phyloP scores from a whole-genome alignment of 305 asterid genomes.

The Solanum hybrid region DNA sequence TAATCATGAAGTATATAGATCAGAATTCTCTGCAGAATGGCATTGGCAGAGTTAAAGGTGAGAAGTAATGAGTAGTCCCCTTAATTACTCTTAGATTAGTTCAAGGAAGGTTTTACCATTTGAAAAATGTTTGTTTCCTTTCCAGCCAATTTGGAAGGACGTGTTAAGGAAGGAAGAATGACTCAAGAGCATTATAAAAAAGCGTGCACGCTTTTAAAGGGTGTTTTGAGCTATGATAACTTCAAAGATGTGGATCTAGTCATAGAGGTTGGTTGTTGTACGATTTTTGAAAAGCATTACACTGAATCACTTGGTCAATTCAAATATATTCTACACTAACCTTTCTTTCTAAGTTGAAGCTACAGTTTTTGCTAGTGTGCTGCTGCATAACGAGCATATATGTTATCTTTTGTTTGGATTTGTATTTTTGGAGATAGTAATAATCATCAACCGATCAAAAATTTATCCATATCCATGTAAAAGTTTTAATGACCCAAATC shows the following conservation, averaged over 20 bases:
- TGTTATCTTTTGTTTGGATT: background rate
- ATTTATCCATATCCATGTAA: background rate
- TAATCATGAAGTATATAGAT: conserved; percentile 79
- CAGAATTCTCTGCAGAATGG: conserved; percentile 80
- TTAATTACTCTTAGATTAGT: background rate
- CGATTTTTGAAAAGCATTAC: background rate
- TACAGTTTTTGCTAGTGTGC: background rate
- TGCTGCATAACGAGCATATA: background rate
- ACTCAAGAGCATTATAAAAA: conserved; percentile 60
- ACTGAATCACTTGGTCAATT: background rate
- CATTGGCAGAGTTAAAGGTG: conserved; percentile 73
- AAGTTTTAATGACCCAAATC: background rate
- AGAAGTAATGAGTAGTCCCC: conserved; percentile 1
- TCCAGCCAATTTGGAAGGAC: conserved; percentile 76
- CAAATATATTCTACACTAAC: background rate
- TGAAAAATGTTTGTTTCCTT: background rate
- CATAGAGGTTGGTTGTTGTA: conserved; percentile 57
- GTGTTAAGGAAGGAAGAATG: conserved; percentile 84
- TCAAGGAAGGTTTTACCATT: background rate
- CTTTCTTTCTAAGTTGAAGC: background rate
- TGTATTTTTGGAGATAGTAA: background rate
- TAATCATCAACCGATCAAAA: background rate
- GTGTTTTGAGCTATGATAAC: conserved; percentile 71
- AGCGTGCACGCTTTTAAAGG: conserved; percentile 62
- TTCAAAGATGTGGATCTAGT: conserved; percentile 93